These are phyloP conservation scores for Rhizopogon salebrosus DNA, from an alignment of 768 basidiomycete genomes.

Conservation along the genomic window DNA sequence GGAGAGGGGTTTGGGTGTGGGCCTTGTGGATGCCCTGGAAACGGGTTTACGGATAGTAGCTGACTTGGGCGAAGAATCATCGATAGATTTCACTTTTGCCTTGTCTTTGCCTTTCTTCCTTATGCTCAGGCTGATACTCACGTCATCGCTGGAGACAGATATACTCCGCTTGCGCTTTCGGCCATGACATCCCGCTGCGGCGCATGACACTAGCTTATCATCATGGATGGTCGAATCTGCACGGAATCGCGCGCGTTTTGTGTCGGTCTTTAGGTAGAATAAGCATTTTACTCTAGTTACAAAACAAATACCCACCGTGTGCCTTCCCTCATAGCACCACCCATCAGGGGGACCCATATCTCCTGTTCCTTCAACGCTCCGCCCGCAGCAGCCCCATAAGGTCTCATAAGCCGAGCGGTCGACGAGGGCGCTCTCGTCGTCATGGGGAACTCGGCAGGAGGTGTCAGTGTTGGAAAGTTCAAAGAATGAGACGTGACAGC, in stretches of 20 bases:
- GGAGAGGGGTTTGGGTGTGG: conserved; percentile 3
- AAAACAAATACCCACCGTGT: conserved; percentile 41
- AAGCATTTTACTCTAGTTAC: not conserved
- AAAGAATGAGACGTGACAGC: conserved; percentile 67
- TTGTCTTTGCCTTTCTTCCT: too few species aligned
- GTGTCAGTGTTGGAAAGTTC: conserved; percentile 72
- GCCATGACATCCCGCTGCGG: conserved; percentile 48
- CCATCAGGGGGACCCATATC: conserved; percentile 82
- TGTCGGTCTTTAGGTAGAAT: conserved; percentile 47
- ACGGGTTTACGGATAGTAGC: too few species aligned
- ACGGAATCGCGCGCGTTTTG: conserved; percentile 73
- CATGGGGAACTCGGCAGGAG: conserved; percentile 66
- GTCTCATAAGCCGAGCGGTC: conserved; percentile 58
- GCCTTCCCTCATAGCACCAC: conserved; percentile 82
- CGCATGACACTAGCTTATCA: conserved; percentile 66
- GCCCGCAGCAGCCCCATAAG: conserved; percentile 69
- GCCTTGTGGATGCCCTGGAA: too few species aligned
- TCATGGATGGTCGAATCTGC: conserved; percentile 61
- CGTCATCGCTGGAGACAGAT: not conserved
- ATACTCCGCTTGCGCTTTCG: conserved; percentile 18
- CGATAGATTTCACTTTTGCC: too few species aligned
- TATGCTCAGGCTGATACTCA: too few species aligned
- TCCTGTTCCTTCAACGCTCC: conserved; percentile 68
- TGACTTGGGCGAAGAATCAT: too few species aligned
- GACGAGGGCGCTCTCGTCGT: conserved; percentile 76